Base-by-base conservation (phyloP, 2,329 filamentous ascomycete species). In the Ophiostoma sp. region DNA sequence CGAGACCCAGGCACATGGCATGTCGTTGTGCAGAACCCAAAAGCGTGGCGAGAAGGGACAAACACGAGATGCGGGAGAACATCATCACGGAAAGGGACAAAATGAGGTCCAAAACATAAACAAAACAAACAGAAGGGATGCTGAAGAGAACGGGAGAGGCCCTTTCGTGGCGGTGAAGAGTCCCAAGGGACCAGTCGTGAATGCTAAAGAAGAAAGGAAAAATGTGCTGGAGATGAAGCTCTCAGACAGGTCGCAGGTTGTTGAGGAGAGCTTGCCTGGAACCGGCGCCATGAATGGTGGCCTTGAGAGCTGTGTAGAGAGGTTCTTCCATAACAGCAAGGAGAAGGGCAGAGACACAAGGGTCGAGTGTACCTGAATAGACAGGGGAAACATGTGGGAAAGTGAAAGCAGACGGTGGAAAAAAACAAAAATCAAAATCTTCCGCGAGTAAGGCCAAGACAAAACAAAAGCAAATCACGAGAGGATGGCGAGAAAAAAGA, bases 121-220 rank as follows among this genome's bases (percentile, higher is more conserved):
- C 36, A 64, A 64, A 63, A 42, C 59, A 63, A 39, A 39, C 61
- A 8, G 2, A 45, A 66, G 61, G 36, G 61, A 66, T 66, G 36
- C 11, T 66, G 61, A 45, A 42, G 36, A 66, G 36, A 45, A 8
- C 6, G 11, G 22, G 33, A 45, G 22, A 45, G 36, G 11, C 59
- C 11, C 33, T 22, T 25, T 42, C 3, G 33, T 22, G n/a, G 19
- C 12, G 59, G 3, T 42, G 33, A 45, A 28, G 61, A 66, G n/a
- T n/a, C n/a, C 3, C 4, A 25, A 22, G 36, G 61, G 36, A 5
- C 36, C 11, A n/a, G 61, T 2, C 22, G 42, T 15, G 36, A 66
- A 66, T 66, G 61, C 22, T 25, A 42, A 66, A 66, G 22, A 66
- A 66, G 22, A 66, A 66, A 28, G 1, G 1, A 15, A 19, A 28